A percentile compares a stretch with the other conserved stretches of the same genome.
Evolutionary conservation across 106 monocot genomes (phyloP).

Genomic region (Acanthochlamys bracteata): DNA sequence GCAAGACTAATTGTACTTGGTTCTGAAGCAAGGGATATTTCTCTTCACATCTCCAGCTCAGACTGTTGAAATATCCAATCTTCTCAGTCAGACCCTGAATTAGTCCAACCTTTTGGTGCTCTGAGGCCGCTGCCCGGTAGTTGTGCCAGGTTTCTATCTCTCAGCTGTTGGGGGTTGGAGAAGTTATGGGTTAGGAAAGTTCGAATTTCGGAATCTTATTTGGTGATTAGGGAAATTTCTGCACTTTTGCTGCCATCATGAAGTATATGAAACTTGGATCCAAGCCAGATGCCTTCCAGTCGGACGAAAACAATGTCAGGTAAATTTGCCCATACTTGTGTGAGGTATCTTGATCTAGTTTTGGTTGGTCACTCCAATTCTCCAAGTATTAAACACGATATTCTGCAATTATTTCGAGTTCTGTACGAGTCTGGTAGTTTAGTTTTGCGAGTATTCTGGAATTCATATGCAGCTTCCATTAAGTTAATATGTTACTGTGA

Average conservation of each 20-base stretch:
- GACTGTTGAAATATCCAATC: neutral
- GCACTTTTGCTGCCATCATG: conserved; percentile 32
- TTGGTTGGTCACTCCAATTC: too few relatives aligned
- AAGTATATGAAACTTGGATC: conserved; percentile 99
- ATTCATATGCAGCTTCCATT: too few relatives aligned
- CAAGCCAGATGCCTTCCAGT: conserved; percentile 74
- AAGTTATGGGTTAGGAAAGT: conserved; percentile 12
- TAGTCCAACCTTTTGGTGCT: neutral
- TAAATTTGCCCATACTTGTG: conserved; percentile 4
- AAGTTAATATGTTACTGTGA: too few relatives aligned
- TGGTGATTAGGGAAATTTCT: neutral
- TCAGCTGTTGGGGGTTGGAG: conserved; percentile 4
- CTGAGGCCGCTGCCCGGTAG: neutral
- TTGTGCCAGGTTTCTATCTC: neutral
- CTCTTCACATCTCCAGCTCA: neutral
- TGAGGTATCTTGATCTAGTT: too few relatives aligned
- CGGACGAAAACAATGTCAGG: conserved; percentile 71
- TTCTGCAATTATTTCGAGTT: too few relatives aligned
- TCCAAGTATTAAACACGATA: too few relatives aligned
- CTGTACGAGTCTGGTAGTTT: too few relatives aligned
- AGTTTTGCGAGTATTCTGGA: too few relatives aligned
- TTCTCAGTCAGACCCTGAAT: neutral
- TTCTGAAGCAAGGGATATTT: neutral
- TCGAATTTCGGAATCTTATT: neutral
- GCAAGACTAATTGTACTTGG: neutral